These are phyloP conservation scores for Arthroderma sp. DNA, from an alignment of 2,329 filamentous ascomycete species.

Conservation along the genomic window DNA sequence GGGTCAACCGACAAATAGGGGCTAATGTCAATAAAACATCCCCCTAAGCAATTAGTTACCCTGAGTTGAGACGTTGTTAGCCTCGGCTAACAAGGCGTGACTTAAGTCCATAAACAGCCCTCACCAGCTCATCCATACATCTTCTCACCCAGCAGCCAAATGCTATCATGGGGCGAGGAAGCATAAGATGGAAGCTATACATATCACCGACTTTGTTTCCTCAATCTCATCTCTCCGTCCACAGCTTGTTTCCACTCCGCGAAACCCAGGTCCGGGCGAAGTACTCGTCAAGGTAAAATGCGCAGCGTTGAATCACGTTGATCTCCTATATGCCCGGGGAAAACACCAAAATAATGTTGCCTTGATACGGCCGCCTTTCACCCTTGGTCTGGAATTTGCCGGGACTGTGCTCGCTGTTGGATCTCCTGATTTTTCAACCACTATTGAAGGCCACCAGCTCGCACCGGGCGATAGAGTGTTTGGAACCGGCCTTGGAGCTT, in stretches of 20 bases:
- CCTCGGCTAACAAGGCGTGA: no score
- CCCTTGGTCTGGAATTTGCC: conserved; percentile 47
- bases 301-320: conserved; percentile 47
- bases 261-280: conserved; percentile 22
- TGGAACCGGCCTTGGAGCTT: conserved; percentile 40
- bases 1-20: no score
- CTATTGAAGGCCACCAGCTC: conserved; percentile 16
- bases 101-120: neutral
- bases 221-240: conserved; percentile 20
- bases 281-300: conserved; percentile 40
- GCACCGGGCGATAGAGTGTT: conserved; percentile 41
- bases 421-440: neutral
- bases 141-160: neutral
- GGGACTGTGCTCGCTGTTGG: conserved; percentile 37
- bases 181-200: conserved; percentile 29
- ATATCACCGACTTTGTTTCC: conserved; percentile 24
- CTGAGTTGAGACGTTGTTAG: no score
- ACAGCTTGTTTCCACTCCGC: conserved; percentile 19
- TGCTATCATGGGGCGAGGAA: neutral
- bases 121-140: neutral
- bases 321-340: conserved; percentile 46
- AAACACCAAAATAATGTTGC: conserved; percentile 48
- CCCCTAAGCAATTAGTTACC: no score
- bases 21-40: no score
- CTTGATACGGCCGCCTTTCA: conserved; percentile 45